Evolutionary conservation across 306 rosid species (phyloP).

Genomic region (Prunus mume): DNA sequence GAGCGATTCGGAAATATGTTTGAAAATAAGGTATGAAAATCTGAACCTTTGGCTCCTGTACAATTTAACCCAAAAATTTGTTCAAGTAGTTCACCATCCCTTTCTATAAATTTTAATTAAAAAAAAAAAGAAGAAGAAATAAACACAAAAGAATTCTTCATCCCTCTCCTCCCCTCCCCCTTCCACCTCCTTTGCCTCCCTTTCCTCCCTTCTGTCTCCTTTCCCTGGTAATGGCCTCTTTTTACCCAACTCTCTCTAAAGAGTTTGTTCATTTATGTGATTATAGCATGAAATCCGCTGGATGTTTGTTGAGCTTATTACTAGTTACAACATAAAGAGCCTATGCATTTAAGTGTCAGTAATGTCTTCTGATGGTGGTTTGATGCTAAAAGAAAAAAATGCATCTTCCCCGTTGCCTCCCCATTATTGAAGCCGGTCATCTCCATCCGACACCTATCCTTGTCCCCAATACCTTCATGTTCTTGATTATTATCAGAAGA

Average conservation of each 20-base stretch:
- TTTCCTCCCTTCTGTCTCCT: too few species aligned
- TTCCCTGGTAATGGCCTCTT: too few species aligned
- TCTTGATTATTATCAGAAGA: too few species aligned
- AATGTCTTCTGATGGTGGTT: background rate
- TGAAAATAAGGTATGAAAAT: conserved; percentile 52
- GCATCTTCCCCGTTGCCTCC: background rate
- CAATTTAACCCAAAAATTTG: background rate
- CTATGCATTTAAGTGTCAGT: background rate
- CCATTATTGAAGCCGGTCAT: background rate
- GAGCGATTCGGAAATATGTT: conserved; percentile 66
- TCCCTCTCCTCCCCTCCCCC: background rate
- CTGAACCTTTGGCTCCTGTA: conserved; percentile 2
- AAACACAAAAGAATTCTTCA: too few species aligned
- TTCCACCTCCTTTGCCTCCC: background rate
- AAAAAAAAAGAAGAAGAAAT: background rate
- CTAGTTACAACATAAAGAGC: background rate
- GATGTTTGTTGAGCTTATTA: background rate
- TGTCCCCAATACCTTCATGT: background rate
- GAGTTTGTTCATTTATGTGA: background rate
- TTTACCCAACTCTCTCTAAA: background rate
- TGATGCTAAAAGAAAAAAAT: background rate
- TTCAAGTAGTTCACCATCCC: too few species aligned
- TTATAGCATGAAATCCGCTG: background rate
- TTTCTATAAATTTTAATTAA: background rate
- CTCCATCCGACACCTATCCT: background rate